Percentiles rank a stretch among this genome's conserved stretches.
phyloP scores from a whole-genome alignment of 805 yeast species.

The Torulaspora quercuum region DNA sequence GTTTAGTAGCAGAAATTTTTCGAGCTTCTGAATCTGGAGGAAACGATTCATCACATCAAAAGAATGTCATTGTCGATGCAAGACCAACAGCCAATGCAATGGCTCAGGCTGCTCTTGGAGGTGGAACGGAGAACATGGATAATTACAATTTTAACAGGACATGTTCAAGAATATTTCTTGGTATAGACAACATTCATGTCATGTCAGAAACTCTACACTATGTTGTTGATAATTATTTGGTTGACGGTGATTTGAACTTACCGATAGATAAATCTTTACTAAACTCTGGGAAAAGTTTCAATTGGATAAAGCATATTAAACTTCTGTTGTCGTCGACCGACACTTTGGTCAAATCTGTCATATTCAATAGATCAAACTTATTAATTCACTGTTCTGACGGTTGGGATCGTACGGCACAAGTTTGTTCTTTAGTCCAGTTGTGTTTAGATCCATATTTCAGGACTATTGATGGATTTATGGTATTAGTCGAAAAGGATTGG shows the following conservation, averaged over 20 bases:
- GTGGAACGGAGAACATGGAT: slow-evolving; percentile 95
- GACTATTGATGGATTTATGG: slow-evolving; percentile 82
- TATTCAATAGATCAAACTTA: slow-evolving; percentile 76
- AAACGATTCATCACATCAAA: slow-evolving; percentile 26
- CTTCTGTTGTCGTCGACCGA: slow-evolving; percentile 72
- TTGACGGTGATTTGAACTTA: slow-evolving; percentile 60
- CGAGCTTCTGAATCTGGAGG: slow-evolving; percentile 48
- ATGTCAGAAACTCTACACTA: slow-evolving; percentile 80
- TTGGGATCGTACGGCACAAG: slow-evolving; percentile 96
- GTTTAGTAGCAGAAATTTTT: slow-evolving; percentile 69
- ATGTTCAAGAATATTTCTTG: slow-evolving; percentile 65
- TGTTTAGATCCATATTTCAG: slow-evolving; percentile 89
- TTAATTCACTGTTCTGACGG: slow-evolving; percentile 96
- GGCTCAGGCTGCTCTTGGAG: slow-evolving; percentile 96
- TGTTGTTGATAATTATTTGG: slow-evolving; percentile 54
- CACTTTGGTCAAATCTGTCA: slow-evolving; percentile 74
- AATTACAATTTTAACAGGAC: slow-evolving; percentile 62
- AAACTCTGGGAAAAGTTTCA: slow-evolving; percentile 47
- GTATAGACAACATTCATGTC: slow-evolving; percentile 92
- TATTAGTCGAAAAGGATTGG: slow-evolving; percentile 92
- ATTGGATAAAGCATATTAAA: slow-evolving; percentile 74
- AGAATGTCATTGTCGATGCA: slow-evolving; percentile 80
- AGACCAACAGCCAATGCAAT: slow-evolving; percentile 91
- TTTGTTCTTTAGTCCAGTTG: slow-evolving; percentile 75
- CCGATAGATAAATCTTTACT: slow-evolving; percentile 55